Evolutionary conservation across 257 asterid species (phyloP), one percentile per base, ranked within the genome.

Genomic region (Cruciata laevipes): DNA sequence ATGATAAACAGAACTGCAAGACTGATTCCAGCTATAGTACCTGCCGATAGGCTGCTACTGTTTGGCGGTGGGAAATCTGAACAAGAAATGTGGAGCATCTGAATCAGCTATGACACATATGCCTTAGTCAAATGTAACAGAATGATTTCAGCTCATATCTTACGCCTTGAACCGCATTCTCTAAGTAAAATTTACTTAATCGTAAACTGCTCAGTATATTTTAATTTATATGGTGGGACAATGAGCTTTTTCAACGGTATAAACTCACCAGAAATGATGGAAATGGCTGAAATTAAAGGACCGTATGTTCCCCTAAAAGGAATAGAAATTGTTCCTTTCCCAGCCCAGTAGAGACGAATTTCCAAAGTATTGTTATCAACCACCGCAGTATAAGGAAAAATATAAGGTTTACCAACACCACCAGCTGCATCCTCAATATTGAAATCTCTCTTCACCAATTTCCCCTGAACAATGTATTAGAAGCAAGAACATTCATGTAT

Each of bases 251-350:
- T 47, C 5, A 17, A 47, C 20, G 7, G n/a, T 47, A 24, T 47
- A 18, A 20, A 65, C 87, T 75, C 73, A 87, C 97, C 52, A 13
- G 91, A 76, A 71, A 75, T 73, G 3, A 87, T 93, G 44, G 98
- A 84, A 73, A 89, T 89, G 55, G 97, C 98, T 51, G 98, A 91
- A 75, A 91, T 78, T 20, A 91, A 89, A 80, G 96, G 95, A 31
- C 98, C 98, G 40, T 91, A 89, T 51, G 84, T 87, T 61, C 96
- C 96, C 80, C 82, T 82, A 37, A 0, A 10, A 40, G 96, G 96
- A 65, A 91, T 73, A 31, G 73, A 84, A 65, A 3, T 74, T 32
- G 98, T 89, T 73, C 98, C 98, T 77, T 85, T 89, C 52, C 98
- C 98, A 62, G 95, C 95, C 98, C 98, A 91, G 37, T 72, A 83